Base-by-base conservation (phyloP, 768 basidiomycete genomes). In the Leccinum boreale region DNA sequence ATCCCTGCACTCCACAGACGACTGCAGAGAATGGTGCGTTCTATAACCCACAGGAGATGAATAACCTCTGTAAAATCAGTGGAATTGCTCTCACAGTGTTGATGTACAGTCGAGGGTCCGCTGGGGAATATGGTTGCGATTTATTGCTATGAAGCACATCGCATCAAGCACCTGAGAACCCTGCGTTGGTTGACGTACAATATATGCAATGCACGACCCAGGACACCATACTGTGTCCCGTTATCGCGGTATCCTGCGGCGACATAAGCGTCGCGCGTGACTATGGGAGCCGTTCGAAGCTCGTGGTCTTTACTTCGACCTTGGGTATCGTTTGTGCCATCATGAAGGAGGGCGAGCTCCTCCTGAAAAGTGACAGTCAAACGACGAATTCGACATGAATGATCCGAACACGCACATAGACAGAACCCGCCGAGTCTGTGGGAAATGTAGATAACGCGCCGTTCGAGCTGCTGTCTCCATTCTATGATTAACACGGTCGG, bases 1-100 rank as follows among this genome's bases (percentile, higher is more conserved):
- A 85, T 1, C 89, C 87, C 73, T 90, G 89, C 0, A 89, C 87
- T 0, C 88, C 88, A 53, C 88, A 90, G 3, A 90, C 80, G n/a
- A 90, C 65, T 0, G 87, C 85, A 0, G 89, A 89, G 63, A 89
- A 86, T 0, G 88, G 89, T 0, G 88, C 78, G 65, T 89, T 90
- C 88, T 89, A 58, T 15, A 10, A 44, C 35, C 31, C 46, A 33
- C 10, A 26, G 52, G 46, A 28, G 28, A 46, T 5, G 36, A 10
- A 56, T 29, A 57, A 31, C 35, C 35, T 58, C 42, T 17, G 2
- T 12, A 56, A 17, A 33, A 55, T 29, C 26, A 17, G 42, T 9
- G 26, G 26, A 23, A 55, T 49, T 28, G 15, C 39, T 51, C 75
- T 67, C 63, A 86, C 87, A 1, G 86, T 88, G 63, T 90, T 90